Base-by-base conservation (phyloP, 768 basidiomycete species). In the Sarcodon sp. region DNA sequence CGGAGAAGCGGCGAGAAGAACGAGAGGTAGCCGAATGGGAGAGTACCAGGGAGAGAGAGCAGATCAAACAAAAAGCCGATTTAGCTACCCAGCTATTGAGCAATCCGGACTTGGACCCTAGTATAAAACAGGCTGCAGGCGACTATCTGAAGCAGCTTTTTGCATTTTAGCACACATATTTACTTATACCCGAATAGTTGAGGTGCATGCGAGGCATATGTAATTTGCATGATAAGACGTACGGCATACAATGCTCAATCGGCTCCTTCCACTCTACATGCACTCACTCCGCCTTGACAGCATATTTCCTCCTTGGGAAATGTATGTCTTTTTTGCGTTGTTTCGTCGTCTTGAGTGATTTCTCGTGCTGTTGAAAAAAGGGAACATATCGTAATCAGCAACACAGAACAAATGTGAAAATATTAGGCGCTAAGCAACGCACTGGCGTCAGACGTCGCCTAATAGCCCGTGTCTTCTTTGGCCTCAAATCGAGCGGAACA, bases 401-500 rank as follows among this genome's bases (percentile, higher is more conserved):
- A 41, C 45, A 51, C 16, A 27, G 18, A 38, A 21, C 3, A 55
- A 27, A 34, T 53, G 46, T 41, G 27, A 4, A 41, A 7, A 13
- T 6, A 4, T 15, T 16, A 41, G 1, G 39, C 27, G 7, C 16
- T 41, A 41, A 27, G 4, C 13, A 9, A 62, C 80, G 49, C 51
- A 89, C 90, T 73, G 84, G 83, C 57, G 90, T 91, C 70, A 99
- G 68, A 64, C 91, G 80, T 70, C 93, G 78, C 64, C 96, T 81
- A 75, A 99, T 97, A 37, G 96, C 96, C 58, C 96, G 86, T 53
- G 96, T 99, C 83, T 85, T 93, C 85, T 98, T 99, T 55, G 80
- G 67, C 56, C 96, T 88, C 63, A 99, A 85, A 75, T 99, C 96
- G 56, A 98, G 90, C 54, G 96, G 96, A 55, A 88, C 72, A 71